Base-by-base conservation (phyloP, 352 stramenopile species). In the Aphanomyces euteiches region DNA sequence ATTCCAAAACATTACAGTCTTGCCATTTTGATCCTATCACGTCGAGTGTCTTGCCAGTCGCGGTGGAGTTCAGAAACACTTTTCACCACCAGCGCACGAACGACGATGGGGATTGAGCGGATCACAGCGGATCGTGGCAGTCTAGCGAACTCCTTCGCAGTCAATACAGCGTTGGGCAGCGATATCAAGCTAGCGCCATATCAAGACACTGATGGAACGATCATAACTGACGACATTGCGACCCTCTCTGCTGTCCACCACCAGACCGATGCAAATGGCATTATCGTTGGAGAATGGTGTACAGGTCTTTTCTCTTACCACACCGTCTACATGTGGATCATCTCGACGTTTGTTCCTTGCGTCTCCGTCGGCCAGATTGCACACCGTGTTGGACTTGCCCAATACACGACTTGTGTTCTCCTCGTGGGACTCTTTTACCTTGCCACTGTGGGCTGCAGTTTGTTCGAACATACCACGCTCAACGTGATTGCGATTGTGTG, bases 161-260 rank as follows among this genome's bases (percentile, higher is more conserved):
- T 38, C 50, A 3, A n/a, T 2, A 58, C 50, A 10, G 37, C 37
- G 50, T 10, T 34, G 8, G 37, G 37, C 8, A 34, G 37, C n/a
- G 8, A n/a, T 13, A 19, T 38, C 8, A 61, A 61, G n/a, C 7
- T 61, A 28, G 54, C n/a, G 28, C 19, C 15, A 17, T 61, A 61
- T 37, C 10, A 43, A n/a, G 54, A 37, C 5, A 61, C 54, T 17
- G 54, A 61, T 12, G 10, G 39, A 7, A 40, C 54, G 21, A 39
- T 61, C 34, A 40, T 61, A 38, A 15, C 10, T 10, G 57, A 66
- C 57, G 57, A 66, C 57, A 34, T 66, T 21, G 21, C 57, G 37
- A 66, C 37, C 6, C 57, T 66, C 17, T 34, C 57, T 3, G 37
- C 50, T 10, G 28, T 12, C 37, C 15, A 66, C 15, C 37, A 50